These are phyloP conservation scores for Candida koratica DNA, from an alignment of 805 yeast species.

Conservation along the genomic window DNA sequence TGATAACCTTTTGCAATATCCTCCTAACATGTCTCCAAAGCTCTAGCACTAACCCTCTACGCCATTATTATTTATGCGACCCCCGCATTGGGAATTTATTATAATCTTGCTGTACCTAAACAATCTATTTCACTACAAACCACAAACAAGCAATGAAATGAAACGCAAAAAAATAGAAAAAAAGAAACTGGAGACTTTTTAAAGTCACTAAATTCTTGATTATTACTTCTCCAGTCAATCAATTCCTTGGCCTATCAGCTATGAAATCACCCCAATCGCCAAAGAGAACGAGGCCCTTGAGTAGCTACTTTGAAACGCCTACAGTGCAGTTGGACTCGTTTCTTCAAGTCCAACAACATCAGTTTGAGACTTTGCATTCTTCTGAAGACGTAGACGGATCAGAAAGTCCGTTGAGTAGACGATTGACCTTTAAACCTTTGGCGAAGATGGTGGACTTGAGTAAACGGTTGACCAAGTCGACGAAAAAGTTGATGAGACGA, in stretches of 20 bases:
- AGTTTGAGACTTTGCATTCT: conserved; percentile 6
- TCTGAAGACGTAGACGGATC: conserved; percentile 6
- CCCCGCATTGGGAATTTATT: too few species aligned
- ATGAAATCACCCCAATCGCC: conserved; percentile 12
- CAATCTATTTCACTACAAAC: too few species aligned
- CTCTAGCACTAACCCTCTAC: too few species aligned
- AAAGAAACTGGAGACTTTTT: conserved; percentile 1
- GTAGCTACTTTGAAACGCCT: conserved; percentile 40
- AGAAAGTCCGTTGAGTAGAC: conserved; percentile 8
- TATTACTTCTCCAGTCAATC: too few species aligned
- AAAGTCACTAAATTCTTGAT: conserved; percentile 5
- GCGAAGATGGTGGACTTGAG: conserved; percentile 19
- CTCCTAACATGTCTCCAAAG: too few species aligned
- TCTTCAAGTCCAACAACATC: conserved; percentile 10
- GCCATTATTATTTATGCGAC: too few species aligned
- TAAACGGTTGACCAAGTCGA: conserved; percentile 16
- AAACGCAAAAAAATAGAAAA: neutral
- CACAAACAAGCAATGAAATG: too few species aligned
- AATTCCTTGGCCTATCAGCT: too few species aligned
- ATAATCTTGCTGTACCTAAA: too few species aligned
- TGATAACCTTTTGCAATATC: too few species aligned
- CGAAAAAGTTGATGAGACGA: conserved; percentile 17
- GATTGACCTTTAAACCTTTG: conserved; percentile 21
- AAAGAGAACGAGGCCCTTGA: conserved; percentile 26
- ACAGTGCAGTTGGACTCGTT: conserved; percentile 15